Evolutionary conservation across 805 yeast species (phyloP), one percentile per base, ranked within the genome.

Genomic region (Candida adriatica): DNA sequence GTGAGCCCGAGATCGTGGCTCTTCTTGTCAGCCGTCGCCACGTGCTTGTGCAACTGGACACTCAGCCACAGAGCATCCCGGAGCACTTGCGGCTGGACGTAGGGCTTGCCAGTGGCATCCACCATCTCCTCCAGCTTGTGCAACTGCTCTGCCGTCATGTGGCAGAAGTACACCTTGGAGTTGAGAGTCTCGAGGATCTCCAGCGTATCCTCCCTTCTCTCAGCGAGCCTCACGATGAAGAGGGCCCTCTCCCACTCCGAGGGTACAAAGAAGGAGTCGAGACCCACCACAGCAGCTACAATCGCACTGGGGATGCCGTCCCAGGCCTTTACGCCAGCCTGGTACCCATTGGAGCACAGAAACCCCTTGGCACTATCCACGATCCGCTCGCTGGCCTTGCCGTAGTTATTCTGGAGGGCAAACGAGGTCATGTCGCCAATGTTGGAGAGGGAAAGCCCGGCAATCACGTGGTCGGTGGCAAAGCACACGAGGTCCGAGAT

Each of bases 241-340:
- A 66, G 38, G 26, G 73, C 68, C 31, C 79, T 55, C 26, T 70
- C 75, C 74, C 74, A 70, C 45, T 73, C 79, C 2, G 62, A 60
- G 2, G 73, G 71, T 5, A 70, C 70, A 46, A 67, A 73, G 40
- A 73, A 72, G 14, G 64, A 67, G 41, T 73, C 75, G 13, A 63
- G 56, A 0, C 69, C 63, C 10, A 72, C 59, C 6, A 69, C 68
- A 17, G 62, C 64, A 0, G 65, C 57, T 11, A 69, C 59, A 6
- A 70, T 51, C 1, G 53, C 41, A 0, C 48, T 49, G 0, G 77
- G 75, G 8, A 73, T 56, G 1, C 57, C 64, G 35, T 61, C 66
- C 78, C 78, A 71, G 8, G 42, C 45, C n/a, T 50, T 50, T 4
- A 54, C 55, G 1, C 73, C 70, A 22, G 52, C 48, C 39, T 64